Conservation (phyloP, 2,329 filamentous ascomycete genomes). For the Ophiocordyceps camponoti-leonardi region DNA sequence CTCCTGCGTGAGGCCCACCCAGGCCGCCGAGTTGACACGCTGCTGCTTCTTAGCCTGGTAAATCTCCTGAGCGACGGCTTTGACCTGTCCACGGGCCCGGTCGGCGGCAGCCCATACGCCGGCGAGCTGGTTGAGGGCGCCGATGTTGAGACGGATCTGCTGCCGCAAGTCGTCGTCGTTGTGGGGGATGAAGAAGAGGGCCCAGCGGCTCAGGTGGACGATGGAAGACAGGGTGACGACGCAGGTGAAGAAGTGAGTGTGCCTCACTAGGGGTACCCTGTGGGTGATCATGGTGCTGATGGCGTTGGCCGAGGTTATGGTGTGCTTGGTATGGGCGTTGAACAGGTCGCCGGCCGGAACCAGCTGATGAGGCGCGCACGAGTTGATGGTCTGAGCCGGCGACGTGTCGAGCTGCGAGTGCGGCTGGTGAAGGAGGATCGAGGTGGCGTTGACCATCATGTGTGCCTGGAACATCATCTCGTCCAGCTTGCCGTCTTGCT, state of each 20-base stretch:
- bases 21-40: conserved; percentile 33
- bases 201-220: conserved; percentile 69
- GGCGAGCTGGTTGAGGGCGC: conserved; percentile 52
- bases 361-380: conserved; percentile 44
- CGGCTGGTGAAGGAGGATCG: conserved; percentile 65
- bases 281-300: conserved; percentile 62
- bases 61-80: conserved; percentile 63
- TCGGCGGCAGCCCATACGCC: conserved; percentile 57
- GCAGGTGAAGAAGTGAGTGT: conserved; percentile 75
- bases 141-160: conserved; percentile 63
- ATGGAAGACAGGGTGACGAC: conserved; percentile 64
- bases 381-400: conserved; percentile 39
- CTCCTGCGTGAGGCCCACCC: conserved; percentile 35
- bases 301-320: conserved; percentile 60
- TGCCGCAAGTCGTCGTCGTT: conserved; percentile 54
- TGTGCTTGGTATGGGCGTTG: conserved; percentile 62
- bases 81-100: conserved; percentile 55
- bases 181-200: conserved; percentile 38
- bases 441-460: conserved; percentile 52
- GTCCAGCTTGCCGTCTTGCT: conserved; percentile 55
- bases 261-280: conserved; percentile 51
- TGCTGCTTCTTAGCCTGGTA: conserved; percentile 40
- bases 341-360: conserved; percentile 31
- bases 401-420: conserved; percentile 56
- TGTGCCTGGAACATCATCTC: conserved; percentile 86